A percentile compares a stretch with the other conserved stretches of the same genome.
Conservation (phyloP, 139 green algal species). For the Chlamydomonas sphaeroides region DNA sequence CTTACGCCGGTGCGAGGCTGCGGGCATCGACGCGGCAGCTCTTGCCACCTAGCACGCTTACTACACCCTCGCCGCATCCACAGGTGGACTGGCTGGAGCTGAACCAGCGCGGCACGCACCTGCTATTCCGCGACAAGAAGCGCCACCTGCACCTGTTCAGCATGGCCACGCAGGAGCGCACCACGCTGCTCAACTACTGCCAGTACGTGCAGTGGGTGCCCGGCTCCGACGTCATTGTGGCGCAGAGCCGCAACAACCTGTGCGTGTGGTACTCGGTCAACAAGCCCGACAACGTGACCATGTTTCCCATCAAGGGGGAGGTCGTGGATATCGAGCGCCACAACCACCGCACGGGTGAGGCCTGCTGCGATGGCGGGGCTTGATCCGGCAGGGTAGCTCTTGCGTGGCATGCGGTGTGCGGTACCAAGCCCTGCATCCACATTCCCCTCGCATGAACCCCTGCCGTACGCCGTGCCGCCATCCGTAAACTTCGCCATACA, state of each 20-base stretch:
- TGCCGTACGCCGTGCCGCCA: too few relatives aligned
- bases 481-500: too few relatives aligned
- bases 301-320: slow-evolving; percentile 81
- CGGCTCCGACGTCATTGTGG: slow-evolving; percentile 81
- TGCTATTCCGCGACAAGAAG: slow-evolving; percentile 90
- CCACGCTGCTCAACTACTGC: slow-evolving; percentile 79
- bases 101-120: slow-evolving; percentile 79
- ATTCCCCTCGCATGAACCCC: too few relatives aligned
- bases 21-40: too few relatives aligned
- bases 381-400: too few relatives aligned
- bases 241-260: slow-evolving; percentile 77
- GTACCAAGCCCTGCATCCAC: too few relatives aligned
- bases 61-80: too few relatives aligned
- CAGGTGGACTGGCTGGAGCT: slow-evolving; percentile 71
- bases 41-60: too few relatives aligned
- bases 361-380: too few relatives aligned
- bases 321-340: slow-evolving; percentile 72
- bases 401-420: too few relatives aligned
- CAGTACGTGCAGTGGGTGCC: slow-evolving; percentile 91
- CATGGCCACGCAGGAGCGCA: slow-evolving; percentile 71
- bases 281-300: slow-evolving; percentile 70
- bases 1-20: too few relatives aligned
- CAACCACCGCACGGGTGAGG: slow-evolving; percentile 70
- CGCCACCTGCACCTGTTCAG: slow-evolving; percentile 79
- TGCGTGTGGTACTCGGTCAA: slow-evolving; percentile 89